Conservation (phyloP, 2,329 filamentous ascomycete species). For the Xenoacremonium recifei region DNA sequence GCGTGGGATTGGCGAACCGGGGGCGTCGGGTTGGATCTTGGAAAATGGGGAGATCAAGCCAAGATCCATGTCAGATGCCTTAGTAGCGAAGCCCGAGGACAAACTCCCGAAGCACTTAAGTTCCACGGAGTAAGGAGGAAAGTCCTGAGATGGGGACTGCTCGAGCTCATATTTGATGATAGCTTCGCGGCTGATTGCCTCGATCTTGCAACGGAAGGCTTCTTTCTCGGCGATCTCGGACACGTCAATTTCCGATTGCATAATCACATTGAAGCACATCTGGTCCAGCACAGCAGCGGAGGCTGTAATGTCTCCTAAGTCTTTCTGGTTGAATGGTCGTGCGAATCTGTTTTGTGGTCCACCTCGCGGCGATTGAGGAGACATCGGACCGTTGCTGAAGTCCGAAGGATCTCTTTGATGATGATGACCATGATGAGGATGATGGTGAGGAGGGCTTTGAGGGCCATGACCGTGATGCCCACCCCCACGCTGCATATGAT, state of each 20-base stretch:
- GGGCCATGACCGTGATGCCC: no score
- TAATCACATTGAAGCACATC: slow-evolving; percentile 45
- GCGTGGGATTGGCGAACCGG: slow-evolving; percentile 65
- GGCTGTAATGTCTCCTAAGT: slow-evolving; percentile 47
- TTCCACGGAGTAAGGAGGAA: slow-evolving; percentile 57
- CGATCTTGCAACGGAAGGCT: slow-evolving; percentile 62
- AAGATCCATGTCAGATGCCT: slow-evolving; percentile 88
- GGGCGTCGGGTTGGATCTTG: slow-evolving; percentile 48
- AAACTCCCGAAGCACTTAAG: slow-evolving; percentile 81
- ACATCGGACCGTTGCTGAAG: slow-evolving; percentile 1
- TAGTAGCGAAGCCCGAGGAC: slow-evolving; percentile 80
- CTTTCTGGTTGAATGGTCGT: no score
- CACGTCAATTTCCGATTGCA: slow-evolving; percentile 59
- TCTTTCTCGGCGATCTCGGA: slow-evolving; percentile 71
- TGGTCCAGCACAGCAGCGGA: slow-evolving; percentile 50
- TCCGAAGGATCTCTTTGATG: slow-evolving; percentile 1
- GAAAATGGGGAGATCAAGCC: slow-evolving; percentile 69
- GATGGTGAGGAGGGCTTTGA: slow-evolving; percentile 16
- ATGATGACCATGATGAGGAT: slow-evolving; percentile 5
- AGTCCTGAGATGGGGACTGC: slow-evolving; percentile 39
- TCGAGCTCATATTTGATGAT: slow-evolving; percentile 52
- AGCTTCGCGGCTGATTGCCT: slow-evolving; percentile 60
- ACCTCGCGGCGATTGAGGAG: slow-evolving; percentile 11
- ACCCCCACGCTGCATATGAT: no score
- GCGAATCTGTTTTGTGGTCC: no score